Evolutionary conservation across 805 yeast genomes (phyloP), one percentile per base, ranked within the genome.

Genomic region (Saccharomyces cerevisiae): DNA sequence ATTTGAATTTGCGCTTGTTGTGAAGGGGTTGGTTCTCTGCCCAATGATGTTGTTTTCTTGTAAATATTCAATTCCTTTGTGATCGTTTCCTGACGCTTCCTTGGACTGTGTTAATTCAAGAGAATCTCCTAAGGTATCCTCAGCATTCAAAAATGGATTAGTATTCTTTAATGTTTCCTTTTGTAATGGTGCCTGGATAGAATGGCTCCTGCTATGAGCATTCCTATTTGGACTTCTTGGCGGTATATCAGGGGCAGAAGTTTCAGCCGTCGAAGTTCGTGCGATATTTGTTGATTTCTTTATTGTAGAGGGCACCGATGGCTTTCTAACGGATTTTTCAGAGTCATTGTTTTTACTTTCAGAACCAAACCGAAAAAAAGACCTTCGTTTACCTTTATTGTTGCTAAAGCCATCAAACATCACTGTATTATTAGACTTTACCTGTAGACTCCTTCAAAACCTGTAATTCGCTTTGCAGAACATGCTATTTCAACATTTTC

Each of bases 321-420:
- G 27, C 22, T 49, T 52, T 9, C 32, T 26, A 3, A 47, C 31
- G 3, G 53, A 59, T 31, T 54, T 41, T n/a, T 65, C 61, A 11
- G 59, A 56, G 24, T 55, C 60, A 27, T 22, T 51, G 6, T 50
- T 46, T 51, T 41, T 47, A 36, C 31, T 53, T 21, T 51, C 51
- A 36, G 43, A 17, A 6, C 66, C 64, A 50, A 63, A 60, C 21
- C 57, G 55, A 46, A 60, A 63, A 48, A 61, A 61, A 2, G 67
- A 61, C 43, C 50, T 57, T 29, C 60, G 53, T 53, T 61, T 60
- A 26, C 47, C 46, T 49, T 56, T 61, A 53, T 47, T 56, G 36
- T 13, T 56, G 26, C 56, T 49, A 6, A 51, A 52, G 41, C 48
- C 50, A 24, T 61, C 59, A 53, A 58, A 60, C 66, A 63, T 63